Percentiles rank a stretch among this genome's conserved stretches.
phyloP scores from a whole-genome alignment of 2,329 filamentous ascomycete genomes.

The Chaetoscypha palmicola region DNA sequence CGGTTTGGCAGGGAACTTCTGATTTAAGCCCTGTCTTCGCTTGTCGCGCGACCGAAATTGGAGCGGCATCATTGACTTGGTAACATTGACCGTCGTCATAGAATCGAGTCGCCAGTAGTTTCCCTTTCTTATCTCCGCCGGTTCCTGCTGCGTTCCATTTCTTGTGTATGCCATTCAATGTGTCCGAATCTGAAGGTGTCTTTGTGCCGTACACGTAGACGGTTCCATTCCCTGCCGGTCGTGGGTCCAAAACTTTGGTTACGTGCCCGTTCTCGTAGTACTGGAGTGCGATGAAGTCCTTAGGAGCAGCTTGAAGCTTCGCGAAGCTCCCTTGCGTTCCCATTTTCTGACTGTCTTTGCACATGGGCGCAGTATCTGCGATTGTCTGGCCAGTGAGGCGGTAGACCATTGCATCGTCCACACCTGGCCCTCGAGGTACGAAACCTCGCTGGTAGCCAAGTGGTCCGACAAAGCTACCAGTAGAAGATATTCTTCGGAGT shows the following conservation, averaged over 20 bases:
- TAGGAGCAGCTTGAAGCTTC: constrained; percentile 40
- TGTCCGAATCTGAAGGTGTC: constrained; percentile 45
- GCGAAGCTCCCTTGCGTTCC: constrained; percentile 26
- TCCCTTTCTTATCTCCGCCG: constrained; percentile 72
- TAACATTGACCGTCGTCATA: constrained; percentile 92
- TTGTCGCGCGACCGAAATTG: constrained; percentile 54
- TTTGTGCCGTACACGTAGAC: constrained; percentile 68
- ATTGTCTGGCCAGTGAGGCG: constrained; percentile 50
- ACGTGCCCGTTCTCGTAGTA: constrained; percentile 76
- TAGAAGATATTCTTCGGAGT: constrained; percentile 60
- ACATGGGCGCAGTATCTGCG: constrained; percentile 48
- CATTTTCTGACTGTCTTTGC: constrained; percentile 55
- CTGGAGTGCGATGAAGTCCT: constrained; percentile 58
- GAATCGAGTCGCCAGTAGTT: constrained; percentile 67
- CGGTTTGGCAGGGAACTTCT: constrained; percentile 69
- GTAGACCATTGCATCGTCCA: constrained; percentile 52
- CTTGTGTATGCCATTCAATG: constrained; percentile 59
- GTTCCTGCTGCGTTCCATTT: constrained; percentile 73
- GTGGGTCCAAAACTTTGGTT: constrained; percentile 36
- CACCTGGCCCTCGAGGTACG: constrained; percentile 46
- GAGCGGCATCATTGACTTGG: constrained; percentile 55
- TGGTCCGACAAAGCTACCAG: constrained; percentile 65
- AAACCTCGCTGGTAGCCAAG: constrained; percentile 72
- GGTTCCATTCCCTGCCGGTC: constrained; percentile 54
- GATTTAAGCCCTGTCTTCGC: constrained; percentile 42